Percentiles rank a stretch among this genome's conserved stretches.
phyloP scores from a whole-genome alignment of 1,284 basidiomycete species.

The Marasmius tenuissimus region DNA sequence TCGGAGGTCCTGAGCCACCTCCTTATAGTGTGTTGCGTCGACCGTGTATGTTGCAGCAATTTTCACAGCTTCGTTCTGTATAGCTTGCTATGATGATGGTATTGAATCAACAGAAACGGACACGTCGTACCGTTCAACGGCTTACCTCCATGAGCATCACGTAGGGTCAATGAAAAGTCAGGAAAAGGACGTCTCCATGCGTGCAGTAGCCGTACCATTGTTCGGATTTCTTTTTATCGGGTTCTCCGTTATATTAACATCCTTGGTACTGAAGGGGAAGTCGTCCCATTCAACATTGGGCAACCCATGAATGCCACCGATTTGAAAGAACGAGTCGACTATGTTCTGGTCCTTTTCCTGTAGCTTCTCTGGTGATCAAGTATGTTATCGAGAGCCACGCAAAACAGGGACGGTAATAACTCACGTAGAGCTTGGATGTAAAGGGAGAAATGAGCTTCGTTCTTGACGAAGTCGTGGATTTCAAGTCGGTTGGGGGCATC shows the following conservation, averaged over 20 bases:
- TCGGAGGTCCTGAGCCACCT: conserved; percentile 39
- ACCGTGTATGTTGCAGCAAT: conserved; percentile 42
- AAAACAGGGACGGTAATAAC: conserved; percentile 8
- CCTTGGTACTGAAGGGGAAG: conserved; percentile 22
- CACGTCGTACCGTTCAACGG: neutral
- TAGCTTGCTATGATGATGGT: conserved; percentile 38
- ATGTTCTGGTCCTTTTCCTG: conserved; percentile 27
- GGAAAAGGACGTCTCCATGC: conserved; percentile 50
- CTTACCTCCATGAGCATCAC: conserved; percentile 47
- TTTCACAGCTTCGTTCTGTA: conserved; percentile 35
- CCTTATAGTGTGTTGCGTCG: conserved; percentile 31
- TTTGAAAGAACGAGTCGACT: too few relatives aligned
- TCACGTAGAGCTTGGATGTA: conserved; percentile 46
- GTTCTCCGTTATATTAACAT: too few relatives aligned
- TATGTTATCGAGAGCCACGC: neutral
- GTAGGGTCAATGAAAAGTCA: conserved; percentile 55
- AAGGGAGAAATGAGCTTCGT: conserved; percentile 43
- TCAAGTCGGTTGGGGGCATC: conserved; percentile 36
- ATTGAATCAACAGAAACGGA: neutral
- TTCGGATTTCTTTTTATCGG: too few relatives aligned
- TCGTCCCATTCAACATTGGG: conserved; percentile 44
- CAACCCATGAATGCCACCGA: conserved; percentile 49
- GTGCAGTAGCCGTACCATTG: conserved; percentile 46
- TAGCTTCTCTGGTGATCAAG: conserved; percentile 33
- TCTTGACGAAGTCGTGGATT: conserved; percentile 44